Conservation (phyloP, 2,329 filamentous ascomycete genomes). For the Stagonosporopsis tanaceti region DNA sequence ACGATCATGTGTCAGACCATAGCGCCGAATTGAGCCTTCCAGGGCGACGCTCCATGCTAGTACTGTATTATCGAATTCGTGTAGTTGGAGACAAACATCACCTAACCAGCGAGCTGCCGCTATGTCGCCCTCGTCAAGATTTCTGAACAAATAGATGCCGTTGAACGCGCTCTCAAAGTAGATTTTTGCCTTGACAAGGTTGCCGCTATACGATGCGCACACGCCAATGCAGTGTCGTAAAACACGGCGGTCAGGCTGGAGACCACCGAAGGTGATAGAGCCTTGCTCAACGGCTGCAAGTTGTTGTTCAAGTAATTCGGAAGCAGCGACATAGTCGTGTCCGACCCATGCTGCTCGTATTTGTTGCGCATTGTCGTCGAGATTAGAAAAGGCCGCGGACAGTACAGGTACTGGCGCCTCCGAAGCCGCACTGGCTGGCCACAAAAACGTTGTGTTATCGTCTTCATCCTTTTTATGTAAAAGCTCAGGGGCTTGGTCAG, state of each 20-base stretch:
- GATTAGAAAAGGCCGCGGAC: background rate
- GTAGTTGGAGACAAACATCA: slow-evolving; percentile 41
- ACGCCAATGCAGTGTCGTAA: slow-evolving; percentile 41
- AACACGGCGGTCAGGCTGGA: slow-evolving; percentile 38
- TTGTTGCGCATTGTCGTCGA: slow-evolving; percentile 1
- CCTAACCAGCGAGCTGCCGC: slow-evolving; percentile 46
- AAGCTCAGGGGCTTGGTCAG: slow-evolving; percentile 2
- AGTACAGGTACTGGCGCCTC: slow-evolving; percentile 3
- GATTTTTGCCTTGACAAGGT: slow-evolving; percentile 40
- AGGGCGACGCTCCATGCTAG: slow-evolving; percentile 42
- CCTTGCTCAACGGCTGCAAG: slow-evolving; percentile 38
- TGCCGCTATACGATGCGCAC: slow-evolving; percentile 35
- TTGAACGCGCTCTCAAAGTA: slow-evolving; percentile 40
- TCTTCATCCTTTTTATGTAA: background rate
- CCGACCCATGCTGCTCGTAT: slow-evolving; percentile 3
- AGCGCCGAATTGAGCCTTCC: slow-evolving; percentile 32
- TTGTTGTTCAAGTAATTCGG: slow-evolving; percentile 34
- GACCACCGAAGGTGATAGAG: slow-evolving; percentile 23
- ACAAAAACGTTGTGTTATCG: background rate
- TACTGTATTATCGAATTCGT: slow-evolving; percentile 38
- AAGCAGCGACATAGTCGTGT: slow-evolving; percentile 30
- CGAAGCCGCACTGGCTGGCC: background rate
- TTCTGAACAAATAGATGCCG: slow-evolving; percentile 28
- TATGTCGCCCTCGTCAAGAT: slow-evolving; percentile 44
- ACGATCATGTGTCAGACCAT: slow-evolving; percentile 24